phyloP scores from a whole-genome alignment of 2,329 filamentous ascomycete species.

The Fusarium haematococcum region DNA sequence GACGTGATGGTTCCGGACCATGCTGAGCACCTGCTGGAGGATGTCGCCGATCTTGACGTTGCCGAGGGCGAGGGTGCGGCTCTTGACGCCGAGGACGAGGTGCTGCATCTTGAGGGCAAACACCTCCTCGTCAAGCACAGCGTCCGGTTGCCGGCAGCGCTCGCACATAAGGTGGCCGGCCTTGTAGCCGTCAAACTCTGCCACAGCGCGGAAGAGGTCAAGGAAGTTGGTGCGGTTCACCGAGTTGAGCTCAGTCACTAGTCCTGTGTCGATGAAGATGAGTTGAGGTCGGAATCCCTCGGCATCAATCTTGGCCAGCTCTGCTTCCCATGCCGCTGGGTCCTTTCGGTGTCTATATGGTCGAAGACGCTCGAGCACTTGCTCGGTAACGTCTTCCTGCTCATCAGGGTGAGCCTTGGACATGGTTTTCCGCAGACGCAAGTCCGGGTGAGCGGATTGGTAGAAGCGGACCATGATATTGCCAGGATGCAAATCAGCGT shows the following conservation, averaged over 20 bases:
- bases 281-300: slow-evolving; percentile 95
- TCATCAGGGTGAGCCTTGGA: slow-evolving; percentile 56
- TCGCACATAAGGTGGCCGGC: slow-evolving; percentile 97
- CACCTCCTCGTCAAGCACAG: slow-evolving; percentile 87
- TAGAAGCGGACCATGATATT: slow-evolving; percentile 99
- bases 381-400: slow-evolving; percentile 83
- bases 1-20: slow-evolving; percentile 94
- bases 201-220: slow-evolving; percentile 93
- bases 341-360: slow-evolving; percentile 75
- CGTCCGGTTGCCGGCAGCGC: slow-evolving; percentile 90
- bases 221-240: slow-evolving; percentile 91
- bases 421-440: slow-evolving; percentile 54
- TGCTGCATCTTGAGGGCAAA: slow-evolving; percentile 98
- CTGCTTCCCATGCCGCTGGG: slow-evolving; percentile 76
- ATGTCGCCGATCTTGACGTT: slow-evolving; percentile 98
- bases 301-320: slow-evolving; percentile 80
- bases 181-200: slow-evolving; percentile 96
- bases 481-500: slow-evolving; percentile 94
- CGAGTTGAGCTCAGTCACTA: slow-evolving; percentile 92
- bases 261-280: slow-evolving; percentile 96
- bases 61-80: slow-evolving; percentile 87
- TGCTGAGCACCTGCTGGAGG: slow-evolving; percentile 86
- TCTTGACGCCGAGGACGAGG: slow-evolving; percentile 90
- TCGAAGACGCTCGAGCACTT: slow-evolving; percentile 82
- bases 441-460: slow-evolving; percentile 78